Evolutionary conservation across 495 filamentous ascomycete genomes (phyloP).

Genomic region (Penicillium waksmanii): DNA sequence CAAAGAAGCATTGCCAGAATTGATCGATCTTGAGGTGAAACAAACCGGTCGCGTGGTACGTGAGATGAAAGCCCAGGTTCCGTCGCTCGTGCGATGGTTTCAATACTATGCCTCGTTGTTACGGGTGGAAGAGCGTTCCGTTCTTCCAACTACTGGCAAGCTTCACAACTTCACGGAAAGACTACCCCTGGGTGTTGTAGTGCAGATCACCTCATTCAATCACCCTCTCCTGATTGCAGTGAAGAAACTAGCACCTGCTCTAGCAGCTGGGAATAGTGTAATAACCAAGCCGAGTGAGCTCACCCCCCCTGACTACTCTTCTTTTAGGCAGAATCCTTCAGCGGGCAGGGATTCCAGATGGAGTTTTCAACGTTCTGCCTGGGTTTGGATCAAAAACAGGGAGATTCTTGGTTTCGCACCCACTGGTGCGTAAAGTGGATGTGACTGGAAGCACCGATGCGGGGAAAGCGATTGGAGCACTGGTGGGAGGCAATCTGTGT

Average conservation of each 20-base stretch:
- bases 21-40: conserved; percentile 59
- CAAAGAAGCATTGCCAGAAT: conserved; percentile 46
- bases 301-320: conserved; percentile 59
- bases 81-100: conserved; percentile 64
- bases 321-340: conserved; percentile 54
- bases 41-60: conserved; percentile 67
- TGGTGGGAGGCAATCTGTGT: conserved; percentile 55
- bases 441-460: conserved; percentile 61
- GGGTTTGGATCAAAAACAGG: conserved; percentile 59
- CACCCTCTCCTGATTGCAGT: conserved; percentile 66
- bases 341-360: conserved; percentile 58
- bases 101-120: conserved; percentile 64
- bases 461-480: conserved; percentile 46
- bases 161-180: conserved; percentile 65
- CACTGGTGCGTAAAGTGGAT: conserved; percentile 61
- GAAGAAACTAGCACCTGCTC: conserved; percentile 64
- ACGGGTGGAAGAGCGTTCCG: conserved; percentile 61
- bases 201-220: conserved; percentile 68
- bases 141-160: conserved; percentile 62
- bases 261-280: conserved; percentile 65
- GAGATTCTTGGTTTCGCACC: conserved; percentile 54
- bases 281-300: conserved; percentile 66
- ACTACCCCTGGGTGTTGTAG: conserved; percentile 63
- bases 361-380: conserved; percentile 59
- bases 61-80: conserved; percentile 68